Conservation (phyloP, 768 basidiomycete species). For the Leccinum pellstonianum region DNA sequence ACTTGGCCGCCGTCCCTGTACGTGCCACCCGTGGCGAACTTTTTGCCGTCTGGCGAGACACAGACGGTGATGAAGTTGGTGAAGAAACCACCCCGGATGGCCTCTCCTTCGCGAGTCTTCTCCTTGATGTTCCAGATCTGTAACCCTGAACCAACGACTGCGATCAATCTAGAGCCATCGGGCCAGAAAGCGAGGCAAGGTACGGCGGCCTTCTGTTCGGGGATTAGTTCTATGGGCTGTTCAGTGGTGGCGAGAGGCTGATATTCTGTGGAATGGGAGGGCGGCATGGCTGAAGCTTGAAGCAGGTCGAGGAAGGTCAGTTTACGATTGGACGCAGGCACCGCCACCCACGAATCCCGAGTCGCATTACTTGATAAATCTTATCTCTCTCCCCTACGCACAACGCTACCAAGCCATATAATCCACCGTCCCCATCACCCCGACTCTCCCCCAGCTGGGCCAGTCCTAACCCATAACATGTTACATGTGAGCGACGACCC, state of each 20-base stretch:
- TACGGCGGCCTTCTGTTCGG: slow-evolving; percentile 17
- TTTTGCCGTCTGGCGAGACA: slow-evolving; percentile 25
- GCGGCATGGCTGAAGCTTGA: slow-evolving; percentile 14
- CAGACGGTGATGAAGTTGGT: slow-evolving; percentile 27
- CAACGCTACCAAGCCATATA: neutral
- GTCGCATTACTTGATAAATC: slow-evolving; percentile 16
- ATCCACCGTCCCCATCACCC: neutral
- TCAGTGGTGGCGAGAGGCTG: neutral
- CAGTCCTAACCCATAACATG: neutral
- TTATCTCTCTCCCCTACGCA: neutral
- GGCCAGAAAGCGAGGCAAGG: slow-evolving; percentile 26
- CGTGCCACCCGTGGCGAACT: slow-evolving; percentile 24
- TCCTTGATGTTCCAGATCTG: slow-evolving; percentile 27
- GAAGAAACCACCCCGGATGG: slow-evolving; percentile 25
- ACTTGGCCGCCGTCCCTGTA: slow-evolving; percentile 27
- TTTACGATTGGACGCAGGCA: slow-evolving; percentile 3
- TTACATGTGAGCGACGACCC: neutral
- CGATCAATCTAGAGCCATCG: slow-evolving; percentile 25
- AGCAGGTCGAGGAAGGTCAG: slow-evolving; percentile 4
- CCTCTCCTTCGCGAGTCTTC: slow-evolving; percentile 21
- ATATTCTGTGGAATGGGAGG: slow-evolving; percentile 1
- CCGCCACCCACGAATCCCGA: slow-evolving; percentile 12
- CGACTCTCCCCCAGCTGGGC: neutral
- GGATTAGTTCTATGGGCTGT: slow-evolving; percentile 18
- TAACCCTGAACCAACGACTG: slow-evolving; percentile 26